These are phyloP conservation scores for Penicillium sp. DNA, from an alignment of 2,329 filamentous ascomycete genomes.

Conservation along the genomic window DNA sequence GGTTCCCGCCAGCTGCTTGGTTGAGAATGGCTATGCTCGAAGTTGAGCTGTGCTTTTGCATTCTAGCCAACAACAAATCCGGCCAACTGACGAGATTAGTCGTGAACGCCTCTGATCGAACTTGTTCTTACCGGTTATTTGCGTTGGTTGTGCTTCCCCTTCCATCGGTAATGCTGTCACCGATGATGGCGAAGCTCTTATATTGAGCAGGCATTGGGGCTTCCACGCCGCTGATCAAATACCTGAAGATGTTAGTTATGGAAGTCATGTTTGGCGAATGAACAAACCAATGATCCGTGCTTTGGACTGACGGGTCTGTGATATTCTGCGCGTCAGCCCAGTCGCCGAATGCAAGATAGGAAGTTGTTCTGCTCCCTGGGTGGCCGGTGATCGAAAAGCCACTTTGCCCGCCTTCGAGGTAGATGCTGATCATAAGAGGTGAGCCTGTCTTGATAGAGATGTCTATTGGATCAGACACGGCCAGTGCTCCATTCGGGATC, in stretches of 20 bases:
- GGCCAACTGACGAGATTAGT: slow-evolving; percentile 51
- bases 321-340: slow-evolving; percentile 54
- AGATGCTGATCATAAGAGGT: slow-evolving; percentile 61
- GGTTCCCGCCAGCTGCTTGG: slow-evolving; percentile 70
- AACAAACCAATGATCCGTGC: slow-evolving; percentile 47
- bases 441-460: slow-evolving; percentile 54
- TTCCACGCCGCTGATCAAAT: slow-evolving; percentile 61
- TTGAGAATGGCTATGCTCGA: slow-evolving; percentile 61
- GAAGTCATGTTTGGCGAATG: not conserved
- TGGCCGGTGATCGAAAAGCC: slow-evolving; percentile 63
- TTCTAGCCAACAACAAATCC: slow-evolving; percentile 55
- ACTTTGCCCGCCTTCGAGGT: slow-evolving; percentile 58
- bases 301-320: slow-evolving; percentile 37
- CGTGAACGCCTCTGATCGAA: too few relatives aligned
- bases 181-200: slow-evolving; percentile 57
- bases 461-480: slow-evolving; percentile 63
- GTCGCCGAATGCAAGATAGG: slow-evolving; percentile 62
- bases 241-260: slow-evolving; percentile 48
- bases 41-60: slow-evolving; percentile 51
- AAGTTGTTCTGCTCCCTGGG: slow-evolving; percentile 65
- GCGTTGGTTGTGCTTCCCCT: slow-evolving; percentile 60
- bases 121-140: slow-evolving; percentile 52
- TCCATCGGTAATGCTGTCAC: slow-evolving; percentile 68
- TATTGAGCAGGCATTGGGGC: slow-evolving; percentile 51
- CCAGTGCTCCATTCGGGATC: slow-evolving; percentile 59